These are phyloP conservation scores for Trichophyton rubrum DNA, from an alignment of 2,329 filamentous ascomycete genomes.

Conservation along the genomic window DNA sequence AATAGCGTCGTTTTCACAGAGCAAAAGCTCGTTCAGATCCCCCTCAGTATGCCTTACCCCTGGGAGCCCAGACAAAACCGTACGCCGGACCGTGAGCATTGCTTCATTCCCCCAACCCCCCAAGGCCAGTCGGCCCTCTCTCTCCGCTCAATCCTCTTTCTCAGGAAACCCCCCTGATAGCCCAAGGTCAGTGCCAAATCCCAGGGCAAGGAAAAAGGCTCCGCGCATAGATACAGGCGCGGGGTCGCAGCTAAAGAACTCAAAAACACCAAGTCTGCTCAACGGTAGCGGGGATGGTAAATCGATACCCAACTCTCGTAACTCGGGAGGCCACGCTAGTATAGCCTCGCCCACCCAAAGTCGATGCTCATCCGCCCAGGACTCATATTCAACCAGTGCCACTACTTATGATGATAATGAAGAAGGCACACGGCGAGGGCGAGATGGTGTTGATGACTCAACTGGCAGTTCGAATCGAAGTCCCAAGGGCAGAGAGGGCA, in stretches of 20 bases:
- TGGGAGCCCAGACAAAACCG: constrained; percentile 48
- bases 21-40: constrained; percentile 44
- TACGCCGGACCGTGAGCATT: constrained; percentile 85
- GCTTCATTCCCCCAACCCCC: constrained; percentile 88
- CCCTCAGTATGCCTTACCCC: constrained; percentile 43
- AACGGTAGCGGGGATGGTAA: constrained; percentile 70
- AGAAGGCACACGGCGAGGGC: constrained; percentile 35
- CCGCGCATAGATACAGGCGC: constrained; percentile 45
- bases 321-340: constrained; percentile 63
- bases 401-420: constrained; percentile 75
- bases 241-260: constrained; percentile 21
- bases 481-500: constrained; percentile 51
- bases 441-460: constrained; percentile 21
- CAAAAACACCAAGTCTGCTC: constrained; percentile 57
- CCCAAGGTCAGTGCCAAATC: constrained; percentile 18
- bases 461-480: constrained; percentile 21
- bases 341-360: constrained; percentile 76
- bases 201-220: constrained; percentile 40
- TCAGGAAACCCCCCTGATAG: constrained; percentile 11
- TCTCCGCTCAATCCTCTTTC: constrained; percentile 17
- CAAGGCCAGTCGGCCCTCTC: constrained; percentile 48
- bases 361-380: constrained; percentile 80
- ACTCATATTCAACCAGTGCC: constrained; percentile 79
- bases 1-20: constrained; percentile 36
- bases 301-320: constrained; percentile 52